Evolutionary conservation across 768 basidiomycete species (phyloP).

Genomic region (Leccinum olivaceopallidum): DNA sequence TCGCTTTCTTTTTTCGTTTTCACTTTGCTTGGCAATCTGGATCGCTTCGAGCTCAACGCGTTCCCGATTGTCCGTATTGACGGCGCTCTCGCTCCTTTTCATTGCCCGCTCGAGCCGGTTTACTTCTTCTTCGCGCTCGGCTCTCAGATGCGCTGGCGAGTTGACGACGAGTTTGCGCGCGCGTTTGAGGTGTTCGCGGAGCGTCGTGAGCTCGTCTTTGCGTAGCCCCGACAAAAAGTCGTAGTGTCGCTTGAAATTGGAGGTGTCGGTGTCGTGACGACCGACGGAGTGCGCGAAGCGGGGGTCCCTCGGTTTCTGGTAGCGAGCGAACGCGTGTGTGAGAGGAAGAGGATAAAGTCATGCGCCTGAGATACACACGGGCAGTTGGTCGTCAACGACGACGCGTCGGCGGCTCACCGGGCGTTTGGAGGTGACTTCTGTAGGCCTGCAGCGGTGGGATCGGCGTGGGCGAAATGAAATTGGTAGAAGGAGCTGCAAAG

Average conservation of each 20-base stretch:
- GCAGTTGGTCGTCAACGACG: conserved; percentile 65
- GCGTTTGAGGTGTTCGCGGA: conserved; percentile 65
- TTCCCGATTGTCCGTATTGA: conserved; percentile 71
- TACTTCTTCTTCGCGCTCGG: conserved; percentile 68
- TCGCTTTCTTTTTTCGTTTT: conserved; percentile 57
- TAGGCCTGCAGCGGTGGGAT: conserved; percentile 52
- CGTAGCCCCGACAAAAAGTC: conserved; percentile 71
- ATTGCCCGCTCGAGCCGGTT: conserved; percentile 68
- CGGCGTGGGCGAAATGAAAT: not conserved
- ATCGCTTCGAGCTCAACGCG: conserved; percentile 72
- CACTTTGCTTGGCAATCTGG: conserved; percentile 43
- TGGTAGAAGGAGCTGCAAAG: not conserved
- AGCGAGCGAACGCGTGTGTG: not conserved
- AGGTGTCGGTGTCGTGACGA: conserved; percentile 55
- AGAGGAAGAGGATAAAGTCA: not conserved
- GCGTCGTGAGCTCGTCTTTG: conserved; percentile 58
- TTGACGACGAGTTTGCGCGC: conserved; percentile 64
- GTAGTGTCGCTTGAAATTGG: conserved; percentile 71
- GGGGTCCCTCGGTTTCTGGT: conserved; percentile 80
- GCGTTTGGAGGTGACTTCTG: conserved; percentile 80
- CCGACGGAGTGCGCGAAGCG: conserved; percentile 79
- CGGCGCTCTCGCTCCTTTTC: conserved; percentile 73
- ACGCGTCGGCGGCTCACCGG: conserved; percentile 74
- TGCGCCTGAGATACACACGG: conserved; percentile 44
- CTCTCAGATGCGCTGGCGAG: conserved; percentile 59